These are phyloP conservation scores for Toxicodendron radicans DNA, from an alignment of 345 rosid species.

Conservation along the genomic window DNA sequence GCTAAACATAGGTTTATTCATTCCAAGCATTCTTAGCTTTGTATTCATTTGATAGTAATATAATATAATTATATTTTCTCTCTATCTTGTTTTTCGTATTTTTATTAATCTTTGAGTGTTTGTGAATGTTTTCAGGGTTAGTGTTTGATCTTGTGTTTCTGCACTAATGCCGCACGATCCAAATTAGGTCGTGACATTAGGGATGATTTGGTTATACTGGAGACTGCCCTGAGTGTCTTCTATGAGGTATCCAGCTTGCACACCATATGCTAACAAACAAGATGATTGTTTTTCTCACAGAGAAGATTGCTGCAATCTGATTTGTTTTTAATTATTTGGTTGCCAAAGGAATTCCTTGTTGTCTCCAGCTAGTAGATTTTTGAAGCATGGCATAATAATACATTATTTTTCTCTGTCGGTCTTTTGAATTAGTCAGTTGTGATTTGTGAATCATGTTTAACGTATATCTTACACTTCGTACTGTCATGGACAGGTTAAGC, in stretches of 20 bases:
- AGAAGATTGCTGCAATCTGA: background rate
- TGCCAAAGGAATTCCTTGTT: background rate
- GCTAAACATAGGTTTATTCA: too few species aligned
- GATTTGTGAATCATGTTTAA: background rate
- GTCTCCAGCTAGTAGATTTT: background rate
- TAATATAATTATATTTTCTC: too few species aligned
- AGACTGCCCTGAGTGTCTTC: background rate
- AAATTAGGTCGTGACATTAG: too few species aligned
- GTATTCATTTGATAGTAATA: too few species aligned
- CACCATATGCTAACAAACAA: background rate
- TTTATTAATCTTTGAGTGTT: too few species aligned
- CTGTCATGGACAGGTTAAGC: slow-evolving; percentile 41
- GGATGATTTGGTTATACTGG: background rate
- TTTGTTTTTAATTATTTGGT: background rate
- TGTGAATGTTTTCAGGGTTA: too few species aligned
- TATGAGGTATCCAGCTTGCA: background rate
- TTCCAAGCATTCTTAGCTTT: too few species aligned
- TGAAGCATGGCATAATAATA: background rate
- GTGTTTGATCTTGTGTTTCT: too few species aligned
- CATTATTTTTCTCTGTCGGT: background rate
- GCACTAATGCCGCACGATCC: too few species aligned
- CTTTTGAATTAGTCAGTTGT: too few species aligned
- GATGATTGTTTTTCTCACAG: background rate
- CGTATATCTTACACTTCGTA: slow-evolving; percentile 22
- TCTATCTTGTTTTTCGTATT: too few species aligned